Conservation (phyloP, 208 protist species). For the Leishmania martiniquensis region DNA sequence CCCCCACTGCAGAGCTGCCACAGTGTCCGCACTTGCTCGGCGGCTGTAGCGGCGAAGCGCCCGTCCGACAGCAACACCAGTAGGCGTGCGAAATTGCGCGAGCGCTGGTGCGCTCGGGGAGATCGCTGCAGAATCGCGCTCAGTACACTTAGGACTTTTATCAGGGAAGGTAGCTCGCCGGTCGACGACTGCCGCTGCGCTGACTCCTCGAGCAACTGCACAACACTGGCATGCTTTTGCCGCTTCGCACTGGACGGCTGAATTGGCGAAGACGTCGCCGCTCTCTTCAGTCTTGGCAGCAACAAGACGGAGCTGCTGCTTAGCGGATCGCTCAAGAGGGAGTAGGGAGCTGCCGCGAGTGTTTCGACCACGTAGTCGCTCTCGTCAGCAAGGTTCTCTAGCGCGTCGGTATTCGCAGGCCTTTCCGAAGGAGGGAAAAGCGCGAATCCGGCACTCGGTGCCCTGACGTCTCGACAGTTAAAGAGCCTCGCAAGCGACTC, state of each 20-base stretch:
- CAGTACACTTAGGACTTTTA: constrained; percentile 5
- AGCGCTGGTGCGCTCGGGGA: neutral
- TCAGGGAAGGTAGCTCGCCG: neutral
- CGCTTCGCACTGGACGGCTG: neutral
- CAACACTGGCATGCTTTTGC: neutral
- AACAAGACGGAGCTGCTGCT: neutral
- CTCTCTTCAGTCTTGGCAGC: neutral
- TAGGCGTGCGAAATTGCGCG: constrained; percentile 8
- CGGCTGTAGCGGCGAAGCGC: constrained; percentile 13
- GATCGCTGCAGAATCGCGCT: constrained; percentile 17
- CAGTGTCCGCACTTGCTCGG: constrained; percentile 10
- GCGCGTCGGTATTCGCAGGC: neutral
- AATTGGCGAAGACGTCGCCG: neutral
- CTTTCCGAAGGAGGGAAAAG: neutral
- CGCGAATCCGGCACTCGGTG: neutral
- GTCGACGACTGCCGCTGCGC: neutral
- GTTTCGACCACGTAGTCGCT: constrained; percentile 17
- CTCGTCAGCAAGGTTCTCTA: neutral
- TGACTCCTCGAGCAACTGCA: neutral
- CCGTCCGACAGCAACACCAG: constrained; percentile 20
- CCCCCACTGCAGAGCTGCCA: constrained; percentile 14
- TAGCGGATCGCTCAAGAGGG: neutral
- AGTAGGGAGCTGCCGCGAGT: constrained; percentile 7
- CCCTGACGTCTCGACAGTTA: constrained; percentile 1
- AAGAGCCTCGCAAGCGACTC: constrained; percentile 9